Evolutionary conservation across 192 early-diverging fungal genomes (phyloP).

Genomic region (Umbelopsis ramanniana): DNA sequence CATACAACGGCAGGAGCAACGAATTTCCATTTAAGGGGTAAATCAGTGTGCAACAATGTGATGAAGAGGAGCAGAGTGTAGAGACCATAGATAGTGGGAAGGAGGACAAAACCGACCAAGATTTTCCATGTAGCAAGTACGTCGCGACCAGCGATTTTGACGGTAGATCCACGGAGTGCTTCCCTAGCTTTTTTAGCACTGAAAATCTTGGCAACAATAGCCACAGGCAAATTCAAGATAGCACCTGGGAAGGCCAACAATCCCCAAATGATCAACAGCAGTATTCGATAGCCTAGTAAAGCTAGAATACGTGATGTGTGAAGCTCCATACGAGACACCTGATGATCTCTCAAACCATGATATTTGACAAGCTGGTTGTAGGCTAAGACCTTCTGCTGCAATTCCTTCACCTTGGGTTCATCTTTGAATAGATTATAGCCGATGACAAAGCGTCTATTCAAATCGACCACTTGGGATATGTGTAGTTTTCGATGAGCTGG

Average conservation of each 20-base stretch:
- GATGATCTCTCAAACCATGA: slow-evolving; percentile 96
- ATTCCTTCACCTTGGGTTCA: slow-evolving; percentile 80
- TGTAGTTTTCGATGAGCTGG: slow-evolving; percentile 84
- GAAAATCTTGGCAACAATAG: slow-evolving; percentile 57
- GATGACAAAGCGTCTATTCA: slow-evolving; percentile 87
- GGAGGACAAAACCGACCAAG: slow-evolving; percentile 73
- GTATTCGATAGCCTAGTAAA: slow-evolving; percentile 70
- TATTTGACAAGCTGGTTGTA: slow-evolving; percentile 91
- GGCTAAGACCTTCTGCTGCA: slow-evolving; percentile 72
- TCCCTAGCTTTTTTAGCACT: slow-evolving; percentile 63
- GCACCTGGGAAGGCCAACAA: slow-evolving; percentile 81
- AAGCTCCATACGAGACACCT: slow-evolving; percentile 83
- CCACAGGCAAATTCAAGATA: slow-evolving; percentile 60
- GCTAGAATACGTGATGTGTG: slow-evolving; percentile 66
- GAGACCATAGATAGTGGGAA: slow-evolving; percentile 72
- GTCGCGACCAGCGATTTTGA: slow-evolving; percentile 94
- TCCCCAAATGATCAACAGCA: slow-evolving; percentile 74
- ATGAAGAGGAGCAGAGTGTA: slow-evolving; percentile 72
- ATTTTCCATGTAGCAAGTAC: slow-evolving; percentile 98
- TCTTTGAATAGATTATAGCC: slow-evolving; percentile 85
- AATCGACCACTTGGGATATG: slow-evolving; percentile 84
- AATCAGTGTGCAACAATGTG: slow-evolving; percentile 34
- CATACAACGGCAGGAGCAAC: slow-evolving; percentile 48
- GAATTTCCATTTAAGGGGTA: slow-evolving; percentile 44
- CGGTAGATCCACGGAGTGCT: slow-evolving; percentile 85